These are phyloP conservation scores for Rutidosis leptorrhynchoides DNA, from an alignment of 129 eudicot genomes.

Conservation along the genomic window DNA sequence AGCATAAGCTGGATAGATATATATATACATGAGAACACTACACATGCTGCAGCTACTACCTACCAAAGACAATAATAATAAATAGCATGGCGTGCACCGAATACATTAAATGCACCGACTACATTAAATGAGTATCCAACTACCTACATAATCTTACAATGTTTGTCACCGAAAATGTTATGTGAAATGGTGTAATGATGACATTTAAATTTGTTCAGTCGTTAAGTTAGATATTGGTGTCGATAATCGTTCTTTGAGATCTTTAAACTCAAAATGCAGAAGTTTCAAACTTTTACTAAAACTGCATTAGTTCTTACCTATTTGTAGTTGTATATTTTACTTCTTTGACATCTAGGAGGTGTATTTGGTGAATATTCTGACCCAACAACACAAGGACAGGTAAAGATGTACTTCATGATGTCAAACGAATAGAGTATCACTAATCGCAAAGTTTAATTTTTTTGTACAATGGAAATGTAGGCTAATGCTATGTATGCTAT, in stretches of 20 bases:
- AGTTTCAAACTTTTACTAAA: background rate
- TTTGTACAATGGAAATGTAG: too few species aligned
- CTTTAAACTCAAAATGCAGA: too few species aligned
- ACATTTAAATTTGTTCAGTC: constrained; percentile 10
- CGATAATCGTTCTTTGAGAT: background rate
- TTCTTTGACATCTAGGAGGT: background rate
- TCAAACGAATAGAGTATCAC: constrained; percentile 55
- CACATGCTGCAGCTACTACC: too few species aligned
- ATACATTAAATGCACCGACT: too few species aligned
- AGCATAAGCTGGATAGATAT: too few species aligned
- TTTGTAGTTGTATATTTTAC: background rate
- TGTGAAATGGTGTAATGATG: constrained; percentile 10
- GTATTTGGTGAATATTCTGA: constrained; percentile 37
- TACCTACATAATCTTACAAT: too few species aligned
- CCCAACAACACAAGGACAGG: constrained; percentile 20
- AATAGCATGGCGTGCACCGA: too few species aligned
- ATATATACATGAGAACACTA: too few species aligned
- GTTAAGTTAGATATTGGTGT: background rate
- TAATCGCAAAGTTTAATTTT: too few species aligned
- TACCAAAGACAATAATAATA: too few species aligned
- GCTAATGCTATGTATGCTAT: too few species aligned
- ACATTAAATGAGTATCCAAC: too few species aligned
- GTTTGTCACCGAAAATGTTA: constrained; percentile 89
- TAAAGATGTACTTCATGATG: constrained; percentile 38
- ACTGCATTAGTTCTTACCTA: background rate